Percentiles rank a stretch among this genome's conserved stretches.
These are phyloP conservation scores for Stevia rebaudiana DNA, from an alignment of 140 eudicot species.

Conservation along the genomic window DNA sequence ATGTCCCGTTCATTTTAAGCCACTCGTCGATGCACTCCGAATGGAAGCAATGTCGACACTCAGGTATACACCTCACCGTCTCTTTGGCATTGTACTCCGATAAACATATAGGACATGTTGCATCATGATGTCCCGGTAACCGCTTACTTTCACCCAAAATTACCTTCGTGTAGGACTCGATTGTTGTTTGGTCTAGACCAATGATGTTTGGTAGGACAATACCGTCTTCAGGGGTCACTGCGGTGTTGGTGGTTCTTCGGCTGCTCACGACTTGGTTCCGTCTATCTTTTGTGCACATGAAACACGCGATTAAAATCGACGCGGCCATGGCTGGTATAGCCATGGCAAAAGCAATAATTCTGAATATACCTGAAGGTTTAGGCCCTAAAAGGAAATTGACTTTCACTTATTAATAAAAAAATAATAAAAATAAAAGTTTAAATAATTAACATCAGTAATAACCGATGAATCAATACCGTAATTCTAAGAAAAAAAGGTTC, in stretches of 20 bases:
- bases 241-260: conserved; percentile 10
- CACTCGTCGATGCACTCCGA: conserved; percentile 78
- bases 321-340: conserved; percentile 54
- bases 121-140: conserved; percentile 63
- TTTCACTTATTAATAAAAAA: conserved; percentile 38
- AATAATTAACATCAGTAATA: too few species aligned
- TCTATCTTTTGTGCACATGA: conserved; percentile 23
- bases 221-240: too few species aligned
- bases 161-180: conserved; percentile 64
- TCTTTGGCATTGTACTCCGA: conserved; percentile 62
- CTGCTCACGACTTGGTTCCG: too few species aligned
- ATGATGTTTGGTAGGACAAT: conserved; percentile 30
- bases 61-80: conserved; percentile 62
- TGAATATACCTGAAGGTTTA: too few species aligned
- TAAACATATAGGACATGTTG: conserved; percentile 68
- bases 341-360: too few species aligned
- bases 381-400: conserved; percentile 16
- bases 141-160: conserved; percentile 73
- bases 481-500: too few species aligned
- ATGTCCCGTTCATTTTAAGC: conserved; percentile 58
- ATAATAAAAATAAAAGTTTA: too few species aligned
- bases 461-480: too few species aligned
- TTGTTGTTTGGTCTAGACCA: conserved; percentile 67
- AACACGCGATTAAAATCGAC: conserved; percentile 26
- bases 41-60: conserved; percentile 86